Evolutionary conservation across 352 stramenopile species (phyloP).

Genomic region (Phytophthora pistaciae): DNA sequence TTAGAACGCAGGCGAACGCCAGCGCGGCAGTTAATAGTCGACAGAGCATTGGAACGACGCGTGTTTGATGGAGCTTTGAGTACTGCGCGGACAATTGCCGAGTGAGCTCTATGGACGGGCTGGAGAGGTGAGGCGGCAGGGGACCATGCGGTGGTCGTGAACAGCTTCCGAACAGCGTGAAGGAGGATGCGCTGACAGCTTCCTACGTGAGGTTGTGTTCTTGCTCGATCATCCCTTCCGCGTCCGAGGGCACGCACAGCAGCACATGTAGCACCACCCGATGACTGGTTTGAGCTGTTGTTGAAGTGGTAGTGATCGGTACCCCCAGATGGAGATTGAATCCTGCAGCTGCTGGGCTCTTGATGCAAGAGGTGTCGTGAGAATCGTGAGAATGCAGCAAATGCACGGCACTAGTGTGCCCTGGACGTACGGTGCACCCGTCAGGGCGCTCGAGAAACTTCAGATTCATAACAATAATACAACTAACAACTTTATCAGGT

Average conservation of each 20-base stretch:
- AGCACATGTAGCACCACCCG: background rate
- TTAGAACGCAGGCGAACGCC: conserved; percentile 2
- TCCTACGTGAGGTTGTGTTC: conserved; percentile 2
- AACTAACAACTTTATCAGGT: no score
- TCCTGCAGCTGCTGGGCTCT: background rate
- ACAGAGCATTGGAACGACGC: conserved; percentile 15
- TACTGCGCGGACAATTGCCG: conserved; percentile 8
- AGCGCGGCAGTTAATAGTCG: conserved; percentile 11
- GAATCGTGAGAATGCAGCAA: background rate
- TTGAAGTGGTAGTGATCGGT: background rate
- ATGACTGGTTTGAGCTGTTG: background rate
- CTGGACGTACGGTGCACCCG: background rate
- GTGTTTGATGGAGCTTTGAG: conserved; percentile 8
- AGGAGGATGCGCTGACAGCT: conserved; percentile 16
- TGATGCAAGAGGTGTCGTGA: background rate
- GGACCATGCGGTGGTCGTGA: conserved; percentile 9
- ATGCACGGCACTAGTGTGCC: background rate
- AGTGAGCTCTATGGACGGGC: conserved; percentile 21
- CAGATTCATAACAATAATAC: no score
- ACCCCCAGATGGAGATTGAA: background rate
- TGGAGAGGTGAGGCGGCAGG: background rate
- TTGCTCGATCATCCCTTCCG: background rate
- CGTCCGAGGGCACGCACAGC: background rate
- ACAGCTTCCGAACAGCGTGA: conserved; percentile 23
- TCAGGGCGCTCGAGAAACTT: background rate